A percentile compares a stretch with the other conserved stretches of the same genome.
Conservation (phyloP, 2,329 filamentous ascomycete species). For the Fusarium algeriense region DNA sequence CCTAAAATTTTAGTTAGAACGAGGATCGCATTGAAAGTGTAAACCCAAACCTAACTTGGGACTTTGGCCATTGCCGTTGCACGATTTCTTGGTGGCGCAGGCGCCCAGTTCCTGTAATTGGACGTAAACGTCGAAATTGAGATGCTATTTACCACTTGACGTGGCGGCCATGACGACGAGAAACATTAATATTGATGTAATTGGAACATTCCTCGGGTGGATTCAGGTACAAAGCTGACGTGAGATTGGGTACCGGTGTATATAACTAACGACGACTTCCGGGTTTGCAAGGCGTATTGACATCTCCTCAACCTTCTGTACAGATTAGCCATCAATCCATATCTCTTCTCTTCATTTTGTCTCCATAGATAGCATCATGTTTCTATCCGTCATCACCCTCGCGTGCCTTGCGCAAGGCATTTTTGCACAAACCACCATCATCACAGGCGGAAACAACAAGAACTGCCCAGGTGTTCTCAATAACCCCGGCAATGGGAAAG, state of each 20-base stretch:
- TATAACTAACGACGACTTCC: not conserved
- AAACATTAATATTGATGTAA: too few species aligned
- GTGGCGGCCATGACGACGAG: too few species aligned
- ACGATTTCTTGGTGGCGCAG: not conserved
- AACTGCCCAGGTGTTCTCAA: conserved; percentile 14
- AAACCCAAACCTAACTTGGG: not conserved
- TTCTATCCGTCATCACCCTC: not conserved
- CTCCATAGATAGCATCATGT: not conserved
- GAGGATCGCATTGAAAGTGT: not conserved
- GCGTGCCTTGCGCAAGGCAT: not conserved
- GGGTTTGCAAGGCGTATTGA: too few species aligned
- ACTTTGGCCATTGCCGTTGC: too few species aligned
- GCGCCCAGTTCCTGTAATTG: not conserved
- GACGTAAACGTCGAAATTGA: not conserved
- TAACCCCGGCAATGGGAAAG: not conserved
- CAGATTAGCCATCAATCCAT: too few species aligned
- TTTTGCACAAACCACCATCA: not conserved
- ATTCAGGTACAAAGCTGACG: too few species aligned
- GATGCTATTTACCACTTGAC: too few species aligned
- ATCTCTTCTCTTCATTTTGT: too few species aligned
- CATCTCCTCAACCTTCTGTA: not conserved
- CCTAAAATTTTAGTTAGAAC: conserved; percentile 2
- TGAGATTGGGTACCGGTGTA: too few species aligned
- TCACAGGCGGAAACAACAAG: not conserved
- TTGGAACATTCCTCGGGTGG: too few species aligned